Conservation (phyloP, 1,139 yeast genomes). For the Candida freyschussii region DNA sequence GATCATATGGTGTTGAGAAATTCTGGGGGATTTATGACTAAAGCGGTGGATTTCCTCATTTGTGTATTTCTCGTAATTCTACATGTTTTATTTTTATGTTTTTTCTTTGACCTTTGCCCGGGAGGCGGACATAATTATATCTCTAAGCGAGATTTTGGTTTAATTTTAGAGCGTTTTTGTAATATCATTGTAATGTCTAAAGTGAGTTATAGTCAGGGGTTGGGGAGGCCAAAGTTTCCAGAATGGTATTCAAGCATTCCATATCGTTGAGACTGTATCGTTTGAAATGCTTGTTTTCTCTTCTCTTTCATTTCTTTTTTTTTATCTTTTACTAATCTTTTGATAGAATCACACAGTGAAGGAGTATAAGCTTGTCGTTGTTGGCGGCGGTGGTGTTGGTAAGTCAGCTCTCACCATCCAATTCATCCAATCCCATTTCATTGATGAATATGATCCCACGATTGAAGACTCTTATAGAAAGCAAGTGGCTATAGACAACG, state of each 20-base stretch:
- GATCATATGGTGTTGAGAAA: constrained; percentile 59
- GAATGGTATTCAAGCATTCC: too few relatives aligned
- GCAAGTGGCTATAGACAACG: constrained; percentile 73
- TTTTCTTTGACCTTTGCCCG: not conserved
- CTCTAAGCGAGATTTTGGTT: not conserved
- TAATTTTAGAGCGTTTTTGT: not conserved
- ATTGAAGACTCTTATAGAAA: constrained; percentile 88
- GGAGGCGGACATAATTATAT: not conserved
- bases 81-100: not conserved
- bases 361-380: constrained; percentile 87
- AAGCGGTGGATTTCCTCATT: constrained; percentile 2
- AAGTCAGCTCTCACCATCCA: constrained; percentile 93
- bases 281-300: too few relatives aligned
- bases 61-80: not conserved
- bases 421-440: constrained; percentile 85
- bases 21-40: constrained; percentile 53
- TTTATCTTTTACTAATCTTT: not conserved
- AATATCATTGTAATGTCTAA: constrained; percentile 5
- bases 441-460: constrained; percentile 96
- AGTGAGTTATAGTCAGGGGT: constrained; percentile 3
- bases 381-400: constrained; percentile 99
- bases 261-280: too few relatives aligned
- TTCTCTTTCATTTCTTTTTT: too few relatives aligned
- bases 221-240: not conserved
- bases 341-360: constrained; percentile 29